Conservation (phyloP, 2,329 filamentous ascomycete species). For the Hyphodiscus sp. region DNA sequence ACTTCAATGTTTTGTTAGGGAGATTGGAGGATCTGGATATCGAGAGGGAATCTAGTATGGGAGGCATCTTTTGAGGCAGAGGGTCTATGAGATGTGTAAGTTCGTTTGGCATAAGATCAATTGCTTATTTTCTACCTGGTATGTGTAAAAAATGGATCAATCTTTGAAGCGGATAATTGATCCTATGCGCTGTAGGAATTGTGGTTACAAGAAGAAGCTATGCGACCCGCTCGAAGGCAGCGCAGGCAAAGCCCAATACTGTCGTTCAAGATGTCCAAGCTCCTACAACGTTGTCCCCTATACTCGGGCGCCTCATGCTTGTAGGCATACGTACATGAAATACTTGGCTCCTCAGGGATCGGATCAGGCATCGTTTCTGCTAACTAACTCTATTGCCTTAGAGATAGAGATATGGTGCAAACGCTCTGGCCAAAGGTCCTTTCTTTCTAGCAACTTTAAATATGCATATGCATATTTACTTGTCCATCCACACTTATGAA, state of each 20-base stretch:
- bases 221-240: constrained; percentile 9
- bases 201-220: constrained; percentile 6
- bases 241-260: constrained; percentile 7
- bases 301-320: constrained; percentile 3
- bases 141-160: too few species aligned
- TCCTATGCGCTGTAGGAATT: too few species aligned
- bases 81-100: too few species aligned
- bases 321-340: constrained; percentile 1
- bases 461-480: constrained; percentile 8
- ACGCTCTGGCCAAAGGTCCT: constrained; percentile 2
- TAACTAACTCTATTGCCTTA: constrained; percentile 8
- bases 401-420: constrained; percentile 9
- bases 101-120: too few species aligned
- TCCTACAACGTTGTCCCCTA: constrained; percentile 3
- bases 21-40: too few species aligned
- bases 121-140: too few species aligned
- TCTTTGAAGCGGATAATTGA: too few species aligned
- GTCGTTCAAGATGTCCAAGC: constrained; percentile 1
- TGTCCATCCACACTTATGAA: constrained; percentile 5
- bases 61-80: too few species aligned
- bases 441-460: constrained; percentile 1
- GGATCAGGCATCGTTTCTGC: constrained; percentile 8
- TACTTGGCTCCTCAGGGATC: constrained; percentile 4
- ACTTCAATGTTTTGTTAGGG: neutral
- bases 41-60: too few species aligned